Evolutionary conservation across 805 yeast species (phyloP).

Genomic region (Metschnikowia arizonensis): DNA sequence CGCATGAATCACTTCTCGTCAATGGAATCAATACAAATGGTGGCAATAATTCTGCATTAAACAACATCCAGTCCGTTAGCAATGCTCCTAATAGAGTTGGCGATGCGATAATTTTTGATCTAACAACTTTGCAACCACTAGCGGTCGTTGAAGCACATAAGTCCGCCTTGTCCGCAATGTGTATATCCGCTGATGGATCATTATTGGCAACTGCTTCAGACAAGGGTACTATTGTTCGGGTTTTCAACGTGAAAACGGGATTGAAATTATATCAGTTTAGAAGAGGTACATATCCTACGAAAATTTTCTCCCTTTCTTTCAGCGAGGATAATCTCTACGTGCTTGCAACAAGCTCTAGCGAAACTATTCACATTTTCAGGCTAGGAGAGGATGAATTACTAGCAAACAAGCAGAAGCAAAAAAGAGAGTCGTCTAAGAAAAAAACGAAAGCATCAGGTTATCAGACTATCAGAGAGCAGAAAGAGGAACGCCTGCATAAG

Average conservation of each 20-base stretch:
- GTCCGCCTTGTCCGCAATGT: conserved; percentile 62
- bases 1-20: conserved; percentile 40
- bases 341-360: conserved; percentile 84
- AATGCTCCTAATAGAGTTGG: conserved; percentile 51
- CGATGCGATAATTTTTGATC: conserved; percentile 75
- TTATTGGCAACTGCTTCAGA: conserved; percentile 84
- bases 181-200: conserved; percentile 71
- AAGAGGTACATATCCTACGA: conserved; percentile 82
- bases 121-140: conserved; percentile 66
- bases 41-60: conserved; percentile 36
- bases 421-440: conserved; percentile 16
- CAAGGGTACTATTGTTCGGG: conserved; percentile 85
- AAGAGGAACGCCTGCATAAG: conserved; percentile 11
- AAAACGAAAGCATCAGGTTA: conserved; percentile 14
- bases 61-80: conserved; percentile 39
- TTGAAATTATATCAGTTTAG: conserved; percentile 66
- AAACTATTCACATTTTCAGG: conserved; percentile 88
- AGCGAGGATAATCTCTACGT: conserved; percentile 65
- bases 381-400: conserved; percentile 51
- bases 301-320: conserved; percentile 71
- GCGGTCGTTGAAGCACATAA: conserved; percentile 86
- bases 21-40: conserved; percentile 40
- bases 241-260: conserved; percentile 68
- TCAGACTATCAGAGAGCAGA: conserved; percentile 26
- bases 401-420: conserved; percentile 34